A percentile compares a stretch with the other conserved stretches of the same genome.
phyloP scores from a whole-genome alignment of 2,329 filamentous ascomycete genomes.

The Leptodontidium sp. region DNA sequence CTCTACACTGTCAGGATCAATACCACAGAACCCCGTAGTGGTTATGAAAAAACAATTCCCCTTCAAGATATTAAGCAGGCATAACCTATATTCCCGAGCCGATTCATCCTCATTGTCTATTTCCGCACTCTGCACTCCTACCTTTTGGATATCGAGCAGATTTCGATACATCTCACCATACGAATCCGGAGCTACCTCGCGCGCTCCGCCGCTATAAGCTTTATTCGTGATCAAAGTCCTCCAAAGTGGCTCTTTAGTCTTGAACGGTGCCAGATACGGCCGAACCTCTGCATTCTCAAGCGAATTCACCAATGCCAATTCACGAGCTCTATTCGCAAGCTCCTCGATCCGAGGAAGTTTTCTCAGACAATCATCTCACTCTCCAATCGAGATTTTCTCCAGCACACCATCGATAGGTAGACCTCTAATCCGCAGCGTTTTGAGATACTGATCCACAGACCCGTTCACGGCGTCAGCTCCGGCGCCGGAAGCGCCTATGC shows the following conservation, averaged over 20 bases:
- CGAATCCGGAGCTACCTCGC: neutral
- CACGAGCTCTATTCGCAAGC: neutral
- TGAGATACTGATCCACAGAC: neutral
- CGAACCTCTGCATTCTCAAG: neutral
- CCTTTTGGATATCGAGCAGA: neutral
- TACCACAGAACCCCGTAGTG: slow-evolving; percentile 1
- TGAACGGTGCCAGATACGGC: neutral
- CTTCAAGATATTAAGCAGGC: neutral
- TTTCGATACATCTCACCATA: neutral
- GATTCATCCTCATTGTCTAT: neutral
- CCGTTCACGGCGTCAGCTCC: neutral
- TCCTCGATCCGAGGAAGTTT: neutral
- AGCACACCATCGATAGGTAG: neutral
- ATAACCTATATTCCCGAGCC: neutral
- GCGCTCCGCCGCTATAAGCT: neutral
- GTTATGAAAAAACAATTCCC: slow-evolving; percentile 8
- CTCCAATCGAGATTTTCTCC: neutral
- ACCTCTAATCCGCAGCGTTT: neutral
- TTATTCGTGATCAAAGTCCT: neutral
- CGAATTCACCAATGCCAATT: neutral
- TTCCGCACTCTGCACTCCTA: neutral
- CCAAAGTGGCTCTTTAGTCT: slow-evolving; percentile 7
- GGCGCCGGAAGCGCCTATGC: neutral
- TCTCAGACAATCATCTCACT: neutral
- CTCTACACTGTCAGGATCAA: neutral